Evolutionary conservation across 148 eudicot species (phyloP), one percentile per base, ranked within the genome.

Genomic region (Nyssa sinensis): DNA sequence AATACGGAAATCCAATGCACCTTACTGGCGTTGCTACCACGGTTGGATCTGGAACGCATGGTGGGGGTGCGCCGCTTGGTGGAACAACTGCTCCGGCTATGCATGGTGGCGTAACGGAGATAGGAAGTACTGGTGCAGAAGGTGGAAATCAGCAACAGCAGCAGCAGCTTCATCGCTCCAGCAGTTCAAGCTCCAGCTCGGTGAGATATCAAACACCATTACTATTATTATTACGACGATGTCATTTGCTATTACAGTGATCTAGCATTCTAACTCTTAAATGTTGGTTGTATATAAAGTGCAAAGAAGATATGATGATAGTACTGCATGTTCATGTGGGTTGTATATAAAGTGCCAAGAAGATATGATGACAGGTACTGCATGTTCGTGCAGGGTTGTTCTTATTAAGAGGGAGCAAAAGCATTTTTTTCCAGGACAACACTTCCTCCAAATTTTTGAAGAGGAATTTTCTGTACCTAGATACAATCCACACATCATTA

Each of bases 1-100:
- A 92, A 58, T 81, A 80, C 63, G 97, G 97, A 21, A 79, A 83
- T 39, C 97, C 97, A 28, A 75, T 92, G 75, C 87, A 85, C 23
- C 87, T 90, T 4, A 80, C 72, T 0, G 97, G 97, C 0, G 89
- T 92, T 29, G 97, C 91, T 35, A 51, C 82, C 47, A 60, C 78
- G 4, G 16, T 77, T 3, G 81, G 60, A 7, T 62, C 57, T 2
- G 63, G 13, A 25, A 2, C 63, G 6, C 11, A 39, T 6, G 44
- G 7, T n/a, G n/a, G 39, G 4, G 25, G 3, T 64, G 35, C 72
- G 10, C 47, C 33, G 23, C 35, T 17, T 61, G 23, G 51, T 27
- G 53, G 49, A 19, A 47, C 2, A 19, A 14, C 51, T 0, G 16
- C 3, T 44, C 51, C 66, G 0, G 27, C 27, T 34, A 30, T 21